Evolutionary conservation across 345 rosid species (phyloP), one percentile per base, ranked within the genome.

Genomic region (Acer yangbiense): DNA sequence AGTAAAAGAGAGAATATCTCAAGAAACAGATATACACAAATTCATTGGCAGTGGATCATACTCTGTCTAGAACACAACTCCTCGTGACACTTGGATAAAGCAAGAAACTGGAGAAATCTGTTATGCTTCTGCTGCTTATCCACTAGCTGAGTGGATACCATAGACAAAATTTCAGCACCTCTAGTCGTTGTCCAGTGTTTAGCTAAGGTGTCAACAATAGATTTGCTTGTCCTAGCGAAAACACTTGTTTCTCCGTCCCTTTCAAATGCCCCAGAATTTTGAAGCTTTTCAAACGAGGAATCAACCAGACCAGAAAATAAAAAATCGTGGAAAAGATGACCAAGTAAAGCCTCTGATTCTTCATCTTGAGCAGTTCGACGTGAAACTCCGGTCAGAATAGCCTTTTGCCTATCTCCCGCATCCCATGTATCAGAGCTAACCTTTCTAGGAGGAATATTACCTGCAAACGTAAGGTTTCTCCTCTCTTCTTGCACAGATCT

Each of bases 181-280:
- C 98, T 92, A 73, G 95, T 94, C 69, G 97, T 94, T 70, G 98
- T 91, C 99, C 98, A 96, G 79, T 96, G 99, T 85, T 96, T 96
- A 79, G 98, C 96, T 79, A 96, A 89, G 78, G 97, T 92, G 87
- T 94, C 97, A 67, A 91, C 93, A 54, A 96, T 92, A 6, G 92
- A 90, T 86, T 89, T 94, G 82, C 99, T 96, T 71, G 82, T 87
- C 78, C 94, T 87, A 46, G 91, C 88, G 83, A 96, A 92, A 78
- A 91, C 90, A 84, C 85, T 96, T 61, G 92, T 85, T 83, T 91
- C 98, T 73, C 96, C 97, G 78, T 89, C 98, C 84, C 90, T 92
- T 78, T 91, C 97, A 87, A 96, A 94, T 78, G 97, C 97, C 73
- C 98, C 94, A 54, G 93, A 86, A 69, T 82, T 85, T 77, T 73